Evolutionary conservation across 805 yeast genomes (phyloP), one percentile per base, ranked within the genome.

Genomic region (Millerago galiae): DNA sequence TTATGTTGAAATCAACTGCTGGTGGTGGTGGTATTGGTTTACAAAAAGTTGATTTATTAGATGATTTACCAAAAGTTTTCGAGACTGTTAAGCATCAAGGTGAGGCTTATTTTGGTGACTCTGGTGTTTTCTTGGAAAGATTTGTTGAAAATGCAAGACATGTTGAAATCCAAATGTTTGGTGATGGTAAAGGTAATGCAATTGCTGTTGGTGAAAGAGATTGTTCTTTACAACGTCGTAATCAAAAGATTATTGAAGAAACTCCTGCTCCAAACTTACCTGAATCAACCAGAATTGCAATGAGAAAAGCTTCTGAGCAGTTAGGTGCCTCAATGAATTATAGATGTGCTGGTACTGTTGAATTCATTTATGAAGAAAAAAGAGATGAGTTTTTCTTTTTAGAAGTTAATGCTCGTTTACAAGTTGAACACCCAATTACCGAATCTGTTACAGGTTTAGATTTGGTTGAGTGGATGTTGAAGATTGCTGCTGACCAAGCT

Each of bases 11-110:
- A 65, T 84, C 95, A 21, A 93, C 99, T 47, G 98, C 98, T 21
- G 99, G 99, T 61, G 99, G 99, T 58, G 99, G 99, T 65, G 99
- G 99, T 66, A 91, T 91, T 58, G 99, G 99, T 50, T 70, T 91
- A 53, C 97, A 91, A 63, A 85, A 89, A 60, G 97, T 90, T 45
- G 96, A 90, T 56, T 73, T 79, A 29, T 85, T 77, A 52, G 79
- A 62, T 15, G 97, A 93, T 46, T 79, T 93, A 49, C 86, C 79
- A 65, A 68, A 83, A 48, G 95, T 90, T 12, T 91, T 88, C 65
- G 84, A 78, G 56, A 82, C 95, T 9, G 98, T 93, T 35, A 83
- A 87, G 59, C 96, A 89, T 65, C 96, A 89, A 66, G 99, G 97
- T 50, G 74, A 79, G 59, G 77, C 95, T 0, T 91, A 87, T 61